phyloP scores from a whole-genome alignment of 768 basidiomycete species.

The Gloeostereum incarnatum region DNA sequence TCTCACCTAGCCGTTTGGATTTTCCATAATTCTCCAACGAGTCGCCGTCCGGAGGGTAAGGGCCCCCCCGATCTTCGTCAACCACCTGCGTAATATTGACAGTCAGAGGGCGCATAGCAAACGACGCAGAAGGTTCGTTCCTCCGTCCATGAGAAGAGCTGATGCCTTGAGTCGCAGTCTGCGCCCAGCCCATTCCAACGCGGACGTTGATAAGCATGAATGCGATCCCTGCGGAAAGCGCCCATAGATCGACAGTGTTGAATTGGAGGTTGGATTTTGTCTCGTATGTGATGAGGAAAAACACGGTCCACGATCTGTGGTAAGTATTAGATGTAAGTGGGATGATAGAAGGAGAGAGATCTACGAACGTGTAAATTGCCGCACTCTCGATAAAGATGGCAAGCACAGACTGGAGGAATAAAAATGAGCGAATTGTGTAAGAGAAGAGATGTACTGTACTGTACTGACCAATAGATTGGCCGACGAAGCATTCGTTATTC shows the following conservation, averaged over 20 bases:
- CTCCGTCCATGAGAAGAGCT: not conserved
- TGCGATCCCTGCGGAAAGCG: slow-evolving; percentile 1
- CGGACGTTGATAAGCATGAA: slow-evolving; percentile 7
- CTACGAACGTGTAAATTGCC: slow-evolving; percentile 3
- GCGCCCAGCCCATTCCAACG: slow-evolving; percentile 1
- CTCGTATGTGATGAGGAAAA: slow-evolving; percentile 2
- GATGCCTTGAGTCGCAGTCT: not conserved
- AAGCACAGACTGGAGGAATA: not conserved
- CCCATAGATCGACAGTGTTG: slow-evolving; percentile 1
- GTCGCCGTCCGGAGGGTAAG: too few relatives aligned
- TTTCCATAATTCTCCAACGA: too few relatives aligned
- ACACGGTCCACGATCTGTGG: slow-evolving; percentile 1
- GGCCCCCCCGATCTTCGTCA: too few relatives aligned
- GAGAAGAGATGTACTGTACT: not conserved
- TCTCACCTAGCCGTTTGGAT: too few relatives aligned
- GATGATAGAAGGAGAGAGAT: not conserved
- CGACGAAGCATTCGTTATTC: not conserved
- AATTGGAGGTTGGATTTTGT: slow-evolving; percentile 2
- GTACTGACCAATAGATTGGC: not conserved
- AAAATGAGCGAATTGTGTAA: not conserved
- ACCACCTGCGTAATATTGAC: not conserved
- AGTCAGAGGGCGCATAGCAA: not conserved
- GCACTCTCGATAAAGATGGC: slow-evolving; percentile 5
- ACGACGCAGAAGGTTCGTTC: not conserved
- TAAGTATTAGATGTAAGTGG: not conserved